Conservation (phyloP, 208 protist species). For the Herpetomonas samuelpessoai region DNA sequence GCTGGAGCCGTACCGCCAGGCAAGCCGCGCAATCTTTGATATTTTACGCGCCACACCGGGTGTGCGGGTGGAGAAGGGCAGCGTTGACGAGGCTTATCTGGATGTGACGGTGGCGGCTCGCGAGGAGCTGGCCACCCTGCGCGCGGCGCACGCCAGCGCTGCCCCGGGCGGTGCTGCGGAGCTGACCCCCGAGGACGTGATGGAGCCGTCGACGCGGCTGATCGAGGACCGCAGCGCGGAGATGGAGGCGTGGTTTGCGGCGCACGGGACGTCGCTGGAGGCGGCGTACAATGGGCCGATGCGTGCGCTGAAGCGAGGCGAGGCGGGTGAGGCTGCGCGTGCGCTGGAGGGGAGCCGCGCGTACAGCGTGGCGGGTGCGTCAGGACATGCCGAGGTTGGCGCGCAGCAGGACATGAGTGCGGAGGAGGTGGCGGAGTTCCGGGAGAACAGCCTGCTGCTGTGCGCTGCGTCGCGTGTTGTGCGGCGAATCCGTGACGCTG, state of each 20-base stretch:
- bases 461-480: slow-evolving; percentile 18
- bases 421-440: slow-evolving; percentile 18
- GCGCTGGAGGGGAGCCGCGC: slow-evolving; percentile 25
- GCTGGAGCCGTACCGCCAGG: slow-evolving; percentile 82
- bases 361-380: slow-evolving; percentile 11
- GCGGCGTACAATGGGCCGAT: slow-evolving; percentile 54
- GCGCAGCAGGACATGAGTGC: slow-evolving; percentile 1
- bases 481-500: slow-evolving; percentile 8
- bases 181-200: slow-evolving; percentile 35
- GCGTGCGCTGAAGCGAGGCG: slow-evolving; percentile 35
- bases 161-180: slow-evolving; percentile 8
- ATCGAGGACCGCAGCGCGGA: slow-evolving; percentile 47
- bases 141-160: slow-evolving; percentile 3
- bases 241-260: slow-evolving; percentile 45
- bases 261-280: slow-evolving; percentile 40
- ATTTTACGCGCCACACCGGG: slow-evolving; percentile 51
- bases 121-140: slow-evolving; percentile 32
- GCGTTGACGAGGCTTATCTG: slow-evolving; percentile 88
- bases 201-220: slow-evolving; percentile 46
- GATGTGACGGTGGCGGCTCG: slow-evolving; percentile 76
- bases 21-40: slow-evolving; percentile 64
- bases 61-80: slow-evolving; percentile 61
- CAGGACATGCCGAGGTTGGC: neutral
- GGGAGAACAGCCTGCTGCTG: slow-evolving; percentile 33
- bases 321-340: slow-evolving; percentile 1